Evolutionary conservation across 495 filamentous ascomycete genomes (phyloP).

Genomic region (Penicillium malachiteum): DNA sequence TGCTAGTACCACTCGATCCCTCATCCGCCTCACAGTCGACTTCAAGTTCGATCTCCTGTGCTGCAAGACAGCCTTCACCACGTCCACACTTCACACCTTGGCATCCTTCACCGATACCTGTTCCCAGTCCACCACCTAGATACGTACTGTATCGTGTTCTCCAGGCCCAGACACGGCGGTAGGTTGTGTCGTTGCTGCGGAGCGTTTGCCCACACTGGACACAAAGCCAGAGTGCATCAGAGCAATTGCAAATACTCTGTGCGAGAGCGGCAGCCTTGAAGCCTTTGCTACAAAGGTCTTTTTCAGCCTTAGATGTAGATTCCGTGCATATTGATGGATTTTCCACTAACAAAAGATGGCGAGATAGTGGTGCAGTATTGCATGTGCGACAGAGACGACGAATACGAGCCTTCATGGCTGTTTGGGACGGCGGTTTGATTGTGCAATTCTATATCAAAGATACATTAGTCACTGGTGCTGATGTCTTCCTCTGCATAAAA

Average conservation of each 20-base stretch:
- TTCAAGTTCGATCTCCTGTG: slow-evolving; percentile 72
- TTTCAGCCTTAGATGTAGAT: too few species aligned
- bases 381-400: slow-evolving; percentile 77
- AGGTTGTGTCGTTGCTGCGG: slow-evolving; percentile 66
- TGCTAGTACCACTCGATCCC: slow-evolving; percentile 22
- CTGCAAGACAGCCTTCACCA: slow-evolving; percentile 65
- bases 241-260: slow-evolving; percentile 68
- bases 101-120: slow-evolving; percentile 83
- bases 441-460: slow-evolving; percentile 69
- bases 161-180: slow-evolving; percentile 83
- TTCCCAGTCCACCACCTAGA: slow-evolving; percentile 72
- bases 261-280: slow-evolving; percentile 42
- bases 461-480: not conserved
- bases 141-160: slow-evolving; percentile 78
- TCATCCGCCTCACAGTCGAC: slow-evolving; percentile 75
- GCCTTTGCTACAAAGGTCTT: not conserved
- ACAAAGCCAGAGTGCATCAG: slow-evolving; percentile 73
- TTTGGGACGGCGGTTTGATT: slow-evolving; percentile 66
- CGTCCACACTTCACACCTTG: slow-evolving; percentile 83
- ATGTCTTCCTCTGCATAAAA: not conserved
- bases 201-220: slow-evolving; percentile 71
- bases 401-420: slow-evolving; percentile 64
- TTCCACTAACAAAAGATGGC: slow-evolving; percentile 15
- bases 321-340: too few species aligned
- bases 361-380: slow-evolving; percentile 58